phyloP scores from a whole-genome alignment of 176 grass and related monocot species.

The Juncus inflexus region DNA sequence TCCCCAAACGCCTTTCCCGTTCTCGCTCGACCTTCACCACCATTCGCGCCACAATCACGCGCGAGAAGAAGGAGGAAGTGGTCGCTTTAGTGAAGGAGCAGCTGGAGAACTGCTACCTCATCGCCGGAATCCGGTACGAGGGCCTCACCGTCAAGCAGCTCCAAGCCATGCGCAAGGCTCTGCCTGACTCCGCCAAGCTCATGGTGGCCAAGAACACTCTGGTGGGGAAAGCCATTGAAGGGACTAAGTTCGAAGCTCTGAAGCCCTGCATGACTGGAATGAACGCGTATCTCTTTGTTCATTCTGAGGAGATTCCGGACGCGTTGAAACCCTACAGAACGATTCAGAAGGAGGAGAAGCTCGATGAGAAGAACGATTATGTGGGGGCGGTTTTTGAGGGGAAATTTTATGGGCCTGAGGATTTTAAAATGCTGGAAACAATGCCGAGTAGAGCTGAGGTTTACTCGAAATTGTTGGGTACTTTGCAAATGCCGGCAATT shows the following conservation, averaged over 20 bases:
- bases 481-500: constrained; percentile 59
- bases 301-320: constrained; percentile 79
- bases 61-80: constrained; percentile 63
- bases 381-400: constrained; percentile 89
- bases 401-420: constrained; percentile 69
- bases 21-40: constrained; percentile 40
- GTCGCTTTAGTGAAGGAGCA: constrained; percentile 55
- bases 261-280: constrained; percentile 85
- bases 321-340: constrained; percentile 72
- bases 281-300: constrained; percentile 97
- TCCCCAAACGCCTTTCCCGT: constrained; percentile 20
- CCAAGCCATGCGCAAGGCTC: constrained; percentile 58
- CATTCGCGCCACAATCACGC: constrained; percentile 65
- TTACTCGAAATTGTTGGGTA: constrained; percentile 71
- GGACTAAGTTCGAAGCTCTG: constrained; percentile 73
- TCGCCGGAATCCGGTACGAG: constrained; percentile 83
- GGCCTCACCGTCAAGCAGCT: constrained; percentile 89
- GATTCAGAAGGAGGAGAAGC: constrained; percentile 76
- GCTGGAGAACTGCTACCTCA: constrained; percentile 80
- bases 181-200: constrained; percentile 60
- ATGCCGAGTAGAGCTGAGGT: constrained; percentile 89
- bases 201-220: constrained; percentile 86
- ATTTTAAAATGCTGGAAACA: constrained; percentile 82
- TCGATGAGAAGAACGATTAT: constrained; percentile 85
- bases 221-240: constrained; percentile 87